phyloP scores from a whole-genome alignment of 805 yeast genomes.

The Nakazawaea ishiwadae region DNA sequence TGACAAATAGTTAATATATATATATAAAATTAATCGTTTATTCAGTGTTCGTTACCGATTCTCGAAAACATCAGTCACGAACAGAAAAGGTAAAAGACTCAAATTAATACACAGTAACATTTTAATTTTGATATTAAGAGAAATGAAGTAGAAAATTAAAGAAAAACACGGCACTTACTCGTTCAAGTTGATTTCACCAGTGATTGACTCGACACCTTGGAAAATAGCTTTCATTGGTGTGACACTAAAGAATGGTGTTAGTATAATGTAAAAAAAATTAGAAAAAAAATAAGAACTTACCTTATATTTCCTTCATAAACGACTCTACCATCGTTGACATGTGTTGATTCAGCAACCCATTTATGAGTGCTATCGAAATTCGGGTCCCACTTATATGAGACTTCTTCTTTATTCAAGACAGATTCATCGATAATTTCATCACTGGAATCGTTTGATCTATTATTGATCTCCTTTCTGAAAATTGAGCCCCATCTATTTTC shows the following conservation, averaged over 20 bases:
- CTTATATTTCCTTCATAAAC: constrained; percentile 60
- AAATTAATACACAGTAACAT: no score
- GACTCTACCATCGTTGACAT: constrained; percentile 66
- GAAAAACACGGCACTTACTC: constrained; percentile 28
- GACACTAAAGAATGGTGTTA: constrained; percentile 32
- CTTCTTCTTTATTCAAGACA: constrained; percentile 34
- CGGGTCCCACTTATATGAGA: constrained; percentile 72
- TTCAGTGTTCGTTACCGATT: no score
- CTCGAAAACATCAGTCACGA: no score
- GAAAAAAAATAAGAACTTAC: constrained; percentile 20
- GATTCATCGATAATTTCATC: constrained; percentile 47
- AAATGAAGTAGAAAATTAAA: background rate
- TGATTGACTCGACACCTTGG: constrained; percentile 42
- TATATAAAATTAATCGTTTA: no score
- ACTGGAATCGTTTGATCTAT: constrained; percentile 15
- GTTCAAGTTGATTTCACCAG: constrained; percentile 53
- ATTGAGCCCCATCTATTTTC: constrained; percentile 77
- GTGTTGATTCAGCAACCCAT: constrained; percentile 36
- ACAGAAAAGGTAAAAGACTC: no score
- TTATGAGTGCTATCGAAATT: constrained; percentile 66
- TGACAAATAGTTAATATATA: no score
- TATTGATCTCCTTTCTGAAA: constrained; percentile 31
- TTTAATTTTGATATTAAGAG: background rate
- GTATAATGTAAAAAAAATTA: constrained; percentile 8
- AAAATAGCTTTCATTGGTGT: constrained; percentile 74